Base-by-base conservation (phyloP, 257 asterid species). In the Voacanga thouarsii region DNA sequence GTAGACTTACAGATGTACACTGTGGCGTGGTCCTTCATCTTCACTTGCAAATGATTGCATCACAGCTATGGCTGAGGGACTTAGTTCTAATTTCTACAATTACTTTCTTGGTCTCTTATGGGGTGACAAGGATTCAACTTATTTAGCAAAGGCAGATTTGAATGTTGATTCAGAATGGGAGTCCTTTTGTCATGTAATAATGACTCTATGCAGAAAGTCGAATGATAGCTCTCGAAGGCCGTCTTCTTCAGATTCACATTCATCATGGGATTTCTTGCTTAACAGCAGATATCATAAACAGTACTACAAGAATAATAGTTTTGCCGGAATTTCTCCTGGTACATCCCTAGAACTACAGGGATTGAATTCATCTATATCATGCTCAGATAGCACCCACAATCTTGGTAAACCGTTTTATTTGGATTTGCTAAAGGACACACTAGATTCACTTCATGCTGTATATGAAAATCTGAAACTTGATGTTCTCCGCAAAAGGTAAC, bases 251-350 rank as follows among this genome's bases (percentile, higher is more conserved):
- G 88, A 68, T 84, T 77, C 88, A 77, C 72, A 81, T 80, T 85
- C 97, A n/a, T 87, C 98, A 50, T 96, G 99, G 99, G 95, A 93
- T 80, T 96, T 89, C 87, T 95, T 96, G 71, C 78, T 87, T 69
- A 84, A 81, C 85, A 96, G 98, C 88, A 87, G 82, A 85, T 96
- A 90, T 85, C 87, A 88, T 84, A 87, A 83, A 66, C 88, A 86
- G 55, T 96, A 96, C 80, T 60, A 76, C 55, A 84, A 83, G 65
- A 83, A 72, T 79, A 88, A 84, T 79, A 82, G 68, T 66, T 61
- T 90, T 71, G 78, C 86, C 74, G 86, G 87, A 84, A 78, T 82
- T 74, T 83, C 82, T 76, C 84, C 89, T 81, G 85, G 80, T 79
- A 37, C 80, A 74, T 84, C 92, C 75, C 83, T 84, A 77, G 74